Base-by-base conservation (phyloP, 495 filamentous ascomycete species). In the Trichoderma gamsii region DNA sequence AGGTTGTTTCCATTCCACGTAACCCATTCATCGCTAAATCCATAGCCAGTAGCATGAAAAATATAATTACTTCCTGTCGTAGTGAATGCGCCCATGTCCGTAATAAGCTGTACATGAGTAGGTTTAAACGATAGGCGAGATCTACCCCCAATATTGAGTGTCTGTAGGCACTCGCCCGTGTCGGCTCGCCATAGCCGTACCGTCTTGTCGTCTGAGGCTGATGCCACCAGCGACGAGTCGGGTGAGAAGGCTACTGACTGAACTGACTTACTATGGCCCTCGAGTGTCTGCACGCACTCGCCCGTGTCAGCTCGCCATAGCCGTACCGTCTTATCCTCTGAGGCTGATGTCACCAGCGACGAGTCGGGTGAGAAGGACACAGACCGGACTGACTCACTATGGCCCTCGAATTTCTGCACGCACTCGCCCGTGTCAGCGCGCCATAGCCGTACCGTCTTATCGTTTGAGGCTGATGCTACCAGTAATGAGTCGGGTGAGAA, bases 181-280 rank as follows among this genome's bases (percentile, higher is more conserved):
- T n/a, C 12, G 13, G 35, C 13, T 5, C 65, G 13, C 65, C 65
- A 66, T n/a, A 49, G 38, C 43, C 29, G 65, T 16, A 66, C 4
- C 29, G 29, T 43, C n/a, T 27, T 18, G 12, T 29, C 32, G 2
- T 5, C 59, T 15, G 66, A 67, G n/a, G 66, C 25, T 18, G 66
- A 59, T 12, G 27, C 66, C 8, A 67, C 5, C 6, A 63, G 16
- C 21, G 27, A 21, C 4, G n/a, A 23, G 27, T 63, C 46, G 12
- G n/a, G 66, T 13, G 67, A 68, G 63, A 74, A 72, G 35, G 29
- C 52, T 3, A 70, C 69, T 0, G 66, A 66, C 7, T 0, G 56
- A 21, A 74, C 64, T 2, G 3, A 0, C 35, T 64, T 46, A 2
- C 15, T 38, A 63, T 72, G 71, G 21, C 72, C 65, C 35, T 70